These are phyloP conservation scores for Dendrobium huoshanense DNA, from an alignment of 106 monocot genomes.

Conservation along the genomic window DNA sequence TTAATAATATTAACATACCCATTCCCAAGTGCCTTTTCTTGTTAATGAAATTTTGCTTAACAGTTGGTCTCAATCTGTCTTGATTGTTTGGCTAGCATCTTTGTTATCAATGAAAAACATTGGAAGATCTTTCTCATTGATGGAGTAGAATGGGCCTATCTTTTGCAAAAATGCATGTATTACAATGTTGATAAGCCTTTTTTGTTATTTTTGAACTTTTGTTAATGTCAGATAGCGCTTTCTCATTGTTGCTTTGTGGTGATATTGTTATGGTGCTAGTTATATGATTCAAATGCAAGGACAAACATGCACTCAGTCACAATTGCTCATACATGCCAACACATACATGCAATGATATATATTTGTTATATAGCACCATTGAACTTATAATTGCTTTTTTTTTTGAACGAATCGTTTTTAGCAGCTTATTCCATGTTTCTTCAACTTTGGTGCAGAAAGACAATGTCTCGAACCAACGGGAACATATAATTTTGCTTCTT, in stretches of 20 bases:
- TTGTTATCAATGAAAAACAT: not conserved
- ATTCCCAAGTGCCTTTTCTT: too few species aligned
- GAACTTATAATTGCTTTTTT: not conserved
- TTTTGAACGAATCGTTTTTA: not conserved
- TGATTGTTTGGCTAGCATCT: not conserved
- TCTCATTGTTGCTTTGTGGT: not conserved
- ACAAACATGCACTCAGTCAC: not conserved
- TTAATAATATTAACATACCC: too few species aligned
- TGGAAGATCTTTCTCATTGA: not conserved
- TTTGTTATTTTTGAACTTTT: not conserved
- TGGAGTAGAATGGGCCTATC: not conserved
- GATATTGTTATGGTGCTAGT: not conserved
- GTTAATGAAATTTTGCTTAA: not conserved
- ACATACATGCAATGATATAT: not conserved
- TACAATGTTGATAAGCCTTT: not conserved
- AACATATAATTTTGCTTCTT: conserved; percentile 87
- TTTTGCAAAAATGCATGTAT: not conserved
- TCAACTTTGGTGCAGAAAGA: conserved; percentile 50
- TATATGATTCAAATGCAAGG: not conserved
- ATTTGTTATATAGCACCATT: not conserved
- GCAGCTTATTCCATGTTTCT: not conserved
- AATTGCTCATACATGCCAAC: not conserved
- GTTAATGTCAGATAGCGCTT: too few species aligned
- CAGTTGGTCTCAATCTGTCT: not conserved
- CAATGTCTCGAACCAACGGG: conserved; percentile 87